A percentile compares a stretch with the other conserved stretches of the same genome.
These are phyloP conservation scores for Larix kaempferi DNA, from an alignment of 75 land plant genomes.

Conservation along the genomic window DNA sequence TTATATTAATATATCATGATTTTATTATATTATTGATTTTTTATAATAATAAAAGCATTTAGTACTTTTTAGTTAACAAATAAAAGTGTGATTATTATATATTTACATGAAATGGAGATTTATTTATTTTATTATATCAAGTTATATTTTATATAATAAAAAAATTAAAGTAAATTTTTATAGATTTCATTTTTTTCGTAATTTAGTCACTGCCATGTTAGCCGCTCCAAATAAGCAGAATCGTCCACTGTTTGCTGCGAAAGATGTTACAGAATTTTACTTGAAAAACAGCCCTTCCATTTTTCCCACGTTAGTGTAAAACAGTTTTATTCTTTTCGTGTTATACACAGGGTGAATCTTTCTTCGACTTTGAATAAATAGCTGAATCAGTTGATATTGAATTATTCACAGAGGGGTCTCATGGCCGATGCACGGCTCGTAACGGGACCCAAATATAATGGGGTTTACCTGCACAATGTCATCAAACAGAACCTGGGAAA, in stretches of 20 bases:
- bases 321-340: background rate
- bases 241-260: conserved; percentile 53
- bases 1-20: too few relatives aligned
- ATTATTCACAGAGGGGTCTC: background rate
- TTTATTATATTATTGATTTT: too few relatives aligned
- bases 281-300: conserved; percentile 14
- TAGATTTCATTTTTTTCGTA: too few relatives aligned
- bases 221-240: conserved; percentile 33
- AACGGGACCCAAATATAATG: conserved; percentile 32
- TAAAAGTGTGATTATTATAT: too few relatives aligned
- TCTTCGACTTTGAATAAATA: background rate
- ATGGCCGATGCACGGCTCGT: background rate
- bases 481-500: conserved; percentile 7
- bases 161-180: too few relatives aligned
- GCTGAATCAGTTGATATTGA: background rate
- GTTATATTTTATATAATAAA: too few relatives aligned
- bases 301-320: conserved; percentile 13
- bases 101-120: too few relatives aligned
- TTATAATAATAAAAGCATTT: too few relatives aligned
- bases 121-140: too few relatives aligned
- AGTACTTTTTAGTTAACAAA: too few relatives aligned
- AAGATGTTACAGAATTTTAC: conserved; percentile 27
- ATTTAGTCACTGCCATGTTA: conserved; percentile 52
- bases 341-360: background rate
- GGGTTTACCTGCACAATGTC: conserved; percentile 12